Conservation (phyloP, 495 filamentous ascomycete species). For the Lentithecium fluviatile region DNA sequence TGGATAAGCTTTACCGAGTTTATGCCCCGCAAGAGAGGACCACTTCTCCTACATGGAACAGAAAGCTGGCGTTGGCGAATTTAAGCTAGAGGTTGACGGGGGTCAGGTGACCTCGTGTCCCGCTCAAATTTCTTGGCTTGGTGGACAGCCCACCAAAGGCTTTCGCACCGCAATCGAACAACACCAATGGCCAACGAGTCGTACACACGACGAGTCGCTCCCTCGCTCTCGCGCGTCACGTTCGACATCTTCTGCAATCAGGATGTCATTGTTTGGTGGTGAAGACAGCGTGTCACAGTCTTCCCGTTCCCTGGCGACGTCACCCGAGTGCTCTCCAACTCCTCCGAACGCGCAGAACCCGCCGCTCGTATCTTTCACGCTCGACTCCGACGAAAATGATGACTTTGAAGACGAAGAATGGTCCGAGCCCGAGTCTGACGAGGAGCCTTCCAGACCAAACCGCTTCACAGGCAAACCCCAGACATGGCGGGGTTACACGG, state of each 20-base stretch:
- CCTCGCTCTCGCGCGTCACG: background rate
- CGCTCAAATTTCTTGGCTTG: too few relatives aligned
- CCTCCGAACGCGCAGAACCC: background rate
- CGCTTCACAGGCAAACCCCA: conserved; percentile 53
- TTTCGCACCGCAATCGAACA: background rate
- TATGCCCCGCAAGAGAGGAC: too few relatives aligned
- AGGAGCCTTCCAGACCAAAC: conserved; percentile 47
- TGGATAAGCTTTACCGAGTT: too few relatives aligned
- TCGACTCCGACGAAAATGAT: conserved; percentile 1
- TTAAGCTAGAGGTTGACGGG: too few relatives aligned
- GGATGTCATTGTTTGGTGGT: conserved; percentile 32
- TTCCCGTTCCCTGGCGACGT: background rate
- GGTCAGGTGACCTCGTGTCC: too few relatives aligned
- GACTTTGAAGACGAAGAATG: background rate
- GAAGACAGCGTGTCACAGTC: background rate
- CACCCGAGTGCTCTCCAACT: background rate
- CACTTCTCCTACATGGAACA: too few relatives aligned
- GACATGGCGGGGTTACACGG: conserved; percentile 62
- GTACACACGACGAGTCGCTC: too few relatives aligned
- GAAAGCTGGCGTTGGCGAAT: too few relatives aligned
- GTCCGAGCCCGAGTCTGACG: background rate
- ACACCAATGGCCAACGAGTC: background rate
- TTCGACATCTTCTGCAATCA: conserved; percentile 15
- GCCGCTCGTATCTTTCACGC: background rate
- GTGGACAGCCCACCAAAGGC: too few relatives aligned